phyloP scores from a whole-genome alignment of 805 yeast species.

The Teunomyces cretensis region DNA sequence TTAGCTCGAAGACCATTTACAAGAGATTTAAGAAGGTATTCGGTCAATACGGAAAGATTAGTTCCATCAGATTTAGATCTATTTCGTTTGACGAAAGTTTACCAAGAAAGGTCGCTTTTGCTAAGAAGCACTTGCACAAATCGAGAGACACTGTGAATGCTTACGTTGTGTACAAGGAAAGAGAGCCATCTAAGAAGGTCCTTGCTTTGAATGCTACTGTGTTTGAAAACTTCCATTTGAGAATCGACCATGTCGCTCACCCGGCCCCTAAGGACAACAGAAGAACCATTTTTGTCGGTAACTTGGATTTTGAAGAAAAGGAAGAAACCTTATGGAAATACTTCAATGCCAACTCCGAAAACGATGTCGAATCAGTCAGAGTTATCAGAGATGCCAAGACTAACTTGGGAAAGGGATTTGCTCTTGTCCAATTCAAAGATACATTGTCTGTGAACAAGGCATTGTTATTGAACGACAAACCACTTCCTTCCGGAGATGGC shows the following conservation, averaged over 20 bases:
- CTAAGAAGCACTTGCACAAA: slow-evolving; percentile 72
- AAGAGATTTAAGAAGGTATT: slow-evolving; percentile 70
- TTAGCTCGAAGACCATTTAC: slow-evolving; percentile 59
- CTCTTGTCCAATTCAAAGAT: slow-evolving; percentile 87
- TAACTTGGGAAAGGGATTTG: slow-evolving; percentile 96
- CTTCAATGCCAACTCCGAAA: slow-evolving; percentile 49
- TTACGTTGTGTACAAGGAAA: slow-evolving; percentile 73
- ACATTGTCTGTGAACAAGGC: slow-evolving; percentile 76
- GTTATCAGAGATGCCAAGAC: slow-evolving; percentile 90
- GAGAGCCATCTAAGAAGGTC: slow-evolving; percentile 47
- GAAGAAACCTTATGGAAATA: slow-evolving; percentile 89
- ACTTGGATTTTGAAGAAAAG: slow-evolving; percentile 85
- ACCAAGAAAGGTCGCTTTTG: slow-evolving; percentile 91
- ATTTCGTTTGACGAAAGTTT: slow-evolving; percentile 83
- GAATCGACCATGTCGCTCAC: slow-evolving; percentile 92
- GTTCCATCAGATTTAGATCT: slow-evolving; percentile 86
- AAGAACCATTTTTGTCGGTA: slow-evolving; percentile 87
- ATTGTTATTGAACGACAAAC: slow-evolving; percentile 69
- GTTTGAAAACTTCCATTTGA: slow-evolving; percentile 70
- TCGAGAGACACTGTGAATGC: slow-evolving; percentile 83
- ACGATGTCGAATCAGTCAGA: slow-evolving; percentile 81
- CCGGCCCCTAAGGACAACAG: slow-evolving; percentile 84
- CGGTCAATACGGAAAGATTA: slow-evolving; percentile 51
- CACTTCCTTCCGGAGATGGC: slow-evolving; percentile 27
- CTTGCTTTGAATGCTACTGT: slow-evolving; percentile 60